phyloP scores from a whole-genome alignment of 2,329 filamentous ascomycete genomes.

The Calonectria pauciramosa region DNA sequence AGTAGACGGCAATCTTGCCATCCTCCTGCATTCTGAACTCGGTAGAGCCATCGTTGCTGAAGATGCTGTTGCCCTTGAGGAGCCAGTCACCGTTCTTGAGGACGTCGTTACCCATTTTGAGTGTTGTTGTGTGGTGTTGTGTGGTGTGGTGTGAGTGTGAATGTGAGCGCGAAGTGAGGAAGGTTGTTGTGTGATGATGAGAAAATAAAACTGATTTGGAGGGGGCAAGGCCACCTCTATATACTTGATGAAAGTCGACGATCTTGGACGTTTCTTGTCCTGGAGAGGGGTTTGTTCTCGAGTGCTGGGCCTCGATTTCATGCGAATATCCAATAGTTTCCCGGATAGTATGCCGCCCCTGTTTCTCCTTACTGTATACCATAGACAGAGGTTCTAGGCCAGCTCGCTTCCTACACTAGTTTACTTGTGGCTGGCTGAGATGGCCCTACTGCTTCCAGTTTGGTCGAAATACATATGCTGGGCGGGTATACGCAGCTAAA shows the following conservation, averaged over 20 bases:
- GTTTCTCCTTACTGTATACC: too few species aligned
- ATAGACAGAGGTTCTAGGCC: background rate
- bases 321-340: background rate
- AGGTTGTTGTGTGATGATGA: background rate
- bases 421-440: background rate
- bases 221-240: background rate
- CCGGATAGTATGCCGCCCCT: background rate
- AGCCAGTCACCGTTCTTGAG: constrained; percentile 52
- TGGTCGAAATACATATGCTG: background rate
- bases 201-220: background rate
- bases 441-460: background rate
- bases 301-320: background rate
- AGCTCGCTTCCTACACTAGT: background rate
- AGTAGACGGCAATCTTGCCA: constrained; percentile 49
- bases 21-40: constrained; percentile 51
- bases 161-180: background rate
- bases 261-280: background rate
- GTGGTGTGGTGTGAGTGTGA: background rate
- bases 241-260: background rate
- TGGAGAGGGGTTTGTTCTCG: background rate
- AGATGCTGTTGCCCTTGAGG: constrained; percentile 46
- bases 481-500: background rate
- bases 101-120: constrained; percentile 35
- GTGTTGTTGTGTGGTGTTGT: too few species aligned
- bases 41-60: constrained; percentile 46